A percentile compares a stretch with the other conserved stretches of the same genome.
Evolutionary conservation across 768 basidiomycete species (phyloP).

Genomic region (Sarcodon sp.): DNA sequence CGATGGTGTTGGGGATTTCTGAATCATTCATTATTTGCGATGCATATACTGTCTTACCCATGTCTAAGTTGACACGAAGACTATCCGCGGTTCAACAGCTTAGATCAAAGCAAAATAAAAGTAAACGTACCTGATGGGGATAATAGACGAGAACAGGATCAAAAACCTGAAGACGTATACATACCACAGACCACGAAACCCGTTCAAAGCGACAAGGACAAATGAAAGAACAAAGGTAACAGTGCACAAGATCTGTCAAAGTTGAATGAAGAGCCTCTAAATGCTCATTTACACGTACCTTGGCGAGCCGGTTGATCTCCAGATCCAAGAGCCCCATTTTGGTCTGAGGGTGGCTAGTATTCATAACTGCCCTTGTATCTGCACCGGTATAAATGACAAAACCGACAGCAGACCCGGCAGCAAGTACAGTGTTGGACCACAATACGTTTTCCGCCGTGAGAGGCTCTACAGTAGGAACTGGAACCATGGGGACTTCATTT

Average conservation of each 20-base stretch:
- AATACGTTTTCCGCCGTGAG: constrained; percentile 93
- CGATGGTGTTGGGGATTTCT: constrained; percentile 93
- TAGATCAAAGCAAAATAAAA: neutral
- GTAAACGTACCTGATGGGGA: constrained; percentile 81
- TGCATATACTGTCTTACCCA: constrained; percentile 98
- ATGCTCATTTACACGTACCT: constrained; percentile 35
- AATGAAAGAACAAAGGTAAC: constrained; percentile 90
- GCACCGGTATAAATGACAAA: constrained; percentile 90
- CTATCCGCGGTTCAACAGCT: constrained; percentile 24
- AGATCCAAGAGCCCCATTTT: constrained; percentile 87
- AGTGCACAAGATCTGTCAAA: constrained; percentile 71
- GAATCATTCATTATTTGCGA: constrained; percentile 87
- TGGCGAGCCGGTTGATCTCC: constrained; percentile 92
- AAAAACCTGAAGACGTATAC: constrained; percentile 94
- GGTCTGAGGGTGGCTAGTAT: constrained; percentile 92
- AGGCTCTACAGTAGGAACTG: constrained; percentile 50
- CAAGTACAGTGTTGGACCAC: constrained; percentile 96
- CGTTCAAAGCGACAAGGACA: constrained; percentile 88
- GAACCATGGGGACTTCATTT: constrained; percentile 24
- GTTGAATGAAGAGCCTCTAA: neutral
- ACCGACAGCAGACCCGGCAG: constrained; percentile 87
- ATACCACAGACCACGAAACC: constrained; percentile 92
- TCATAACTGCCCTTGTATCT: constrained; percentile 97
- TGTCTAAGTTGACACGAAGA: constrained; percentile 96
- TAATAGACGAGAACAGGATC: constrained; percentile 97